Evolutionary conservation across 129 eudicot species (phyloP).

Genomic region (Chrysanthemum seticuspe): DNA sequence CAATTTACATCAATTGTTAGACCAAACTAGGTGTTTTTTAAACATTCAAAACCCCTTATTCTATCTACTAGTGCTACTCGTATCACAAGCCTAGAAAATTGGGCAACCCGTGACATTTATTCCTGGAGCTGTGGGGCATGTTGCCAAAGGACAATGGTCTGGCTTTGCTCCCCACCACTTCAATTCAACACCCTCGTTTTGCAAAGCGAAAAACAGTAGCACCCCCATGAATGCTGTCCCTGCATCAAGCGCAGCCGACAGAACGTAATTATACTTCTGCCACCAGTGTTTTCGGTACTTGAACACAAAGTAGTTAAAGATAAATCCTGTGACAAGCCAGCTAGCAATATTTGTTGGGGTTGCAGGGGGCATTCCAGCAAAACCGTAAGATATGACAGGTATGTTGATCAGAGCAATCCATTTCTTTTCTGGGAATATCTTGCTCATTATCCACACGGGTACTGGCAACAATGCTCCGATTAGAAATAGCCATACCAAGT

Average conservation of each 20-base stretch:
- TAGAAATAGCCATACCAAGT: background rate
- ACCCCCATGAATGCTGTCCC: background rate
- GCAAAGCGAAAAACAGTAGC: background rate
- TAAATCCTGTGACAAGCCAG: background rate
- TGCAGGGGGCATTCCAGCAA: background rate
- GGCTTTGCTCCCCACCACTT: constrained; percentile 1
- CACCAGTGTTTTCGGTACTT: background rate
- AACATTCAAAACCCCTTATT: too few species aligned
- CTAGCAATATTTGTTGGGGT: background rate
- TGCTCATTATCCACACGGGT: background rate
- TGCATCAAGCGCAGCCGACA: background rate
- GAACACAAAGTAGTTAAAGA: background rate
- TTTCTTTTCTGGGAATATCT: background rate
- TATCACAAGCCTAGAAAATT: background rate
- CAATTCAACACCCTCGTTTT: background rate
- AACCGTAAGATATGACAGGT: background rate
- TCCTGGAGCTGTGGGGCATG: background rate
- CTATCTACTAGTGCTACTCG: too few species aligned
- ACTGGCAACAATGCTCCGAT: background rate
- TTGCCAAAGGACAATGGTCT: background rate
- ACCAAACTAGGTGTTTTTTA: too few species aligned
- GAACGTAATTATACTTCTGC: background rate
- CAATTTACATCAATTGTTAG: too few species aligned
- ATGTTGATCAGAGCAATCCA: background rate
- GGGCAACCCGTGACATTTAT: background rate